Conservation (phyloP, 257 asterid species). For the Verbena officinalis region DNA sequence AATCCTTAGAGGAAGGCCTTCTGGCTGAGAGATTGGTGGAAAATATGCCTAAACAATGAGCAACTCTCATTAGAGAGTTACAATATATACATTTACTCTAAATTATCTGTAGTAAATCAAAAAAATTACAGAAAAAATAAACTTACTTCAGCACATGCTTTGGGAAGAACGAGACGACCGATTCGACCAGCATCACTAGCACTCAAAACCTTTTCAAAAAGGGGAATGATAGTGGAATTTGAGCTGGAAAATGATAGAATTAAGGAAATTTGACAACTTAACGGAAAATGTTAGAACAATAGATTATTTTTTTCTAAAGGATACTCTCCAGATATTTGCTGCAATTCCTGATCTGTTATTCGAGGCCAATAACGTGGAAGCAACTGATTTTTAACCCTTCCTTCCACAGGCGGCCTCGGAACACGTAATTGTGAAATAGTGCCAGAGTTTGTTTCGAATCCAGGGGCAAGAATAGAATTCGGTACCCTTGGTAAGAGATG, state of each 20-base stretch:
- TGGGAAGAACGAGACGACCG: constrained; percentile 98
- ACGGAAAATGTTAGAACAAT: too few species aligned
- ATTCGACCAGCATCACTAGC: constrained; percentile 99
- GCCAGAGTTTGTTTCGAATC: constrained; percentile 55
- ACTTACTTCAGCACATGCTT: constrained; percentile 98
- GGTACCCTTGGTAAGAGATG: constrained; percentile 77
- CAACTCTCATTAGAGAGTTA: constrained; percentile 22
- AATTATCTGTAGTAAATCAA: not conserved
- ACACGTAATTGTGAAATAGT: constrained; percentile 69
- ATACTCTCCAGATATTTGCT: constrained; percentile 97
- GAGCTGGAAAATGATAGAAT: constrained; percentile 58
- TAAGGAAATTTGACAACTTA: constrained; percentile 46
- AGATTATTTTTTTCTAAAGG: constrained; percentile 37
- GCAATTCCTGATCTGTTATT: constrained; percentile 93
- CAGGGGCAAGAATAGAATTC: constrained; percentile 50
- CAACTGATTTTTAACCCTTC: constrained; percentile 86
- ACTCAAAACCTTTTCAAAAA: constrained; percentile 96
- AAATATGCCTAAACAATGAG: constrained; percentile 76
- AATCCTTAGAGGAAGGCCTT: constrained; percentile 98
- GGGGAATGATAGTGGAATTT: constrained; percentile 80
- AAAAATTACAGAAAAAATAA: constrained; percentile 10
- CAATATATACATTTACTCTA: not conserved
- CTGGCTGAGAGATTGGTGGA: constrained; percentile 95
- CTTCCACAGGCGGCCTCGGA: constrained; percentile 97
- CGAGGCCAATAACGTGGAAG: constrained; percentile 99